Evolutionary conservation across 805 yeast genomes (phyloP).

Genomic region (Yamadazyma phyllophila): DNA sequence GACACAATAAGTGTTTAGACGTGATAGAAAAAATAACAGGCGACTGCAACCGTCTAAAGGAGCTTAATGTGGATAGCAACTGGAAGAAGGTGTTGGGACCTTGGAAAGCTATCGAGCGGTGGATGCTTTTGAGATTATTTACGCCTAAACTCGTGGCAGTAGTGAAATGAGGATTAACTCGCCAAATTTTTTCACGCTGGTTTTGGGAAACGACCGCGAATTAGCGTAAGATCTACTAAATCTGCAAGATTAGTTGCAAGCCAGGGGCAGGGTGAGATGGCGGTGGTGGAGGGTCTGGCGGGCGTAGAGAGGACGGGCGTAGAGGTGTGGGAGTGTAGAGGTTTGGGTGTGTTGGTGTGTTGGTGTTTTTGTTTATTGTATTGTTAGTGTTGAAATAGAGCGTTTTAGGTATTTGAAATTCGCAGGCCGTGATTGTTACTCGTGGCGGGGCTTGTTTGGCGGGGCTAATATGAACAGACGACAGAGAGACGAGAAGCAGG

Average conservation of each 20-base stretch:
- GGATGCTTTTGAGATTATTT: too few relatives aligned
- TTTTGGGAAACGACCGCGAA: neutral
- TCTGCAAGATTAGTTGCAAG: neutral
- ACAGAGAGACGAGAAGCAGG: too few relatives aligned
- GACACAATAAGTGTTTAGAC: neutral
- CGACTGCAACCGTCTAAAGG: too few relatives aligned
- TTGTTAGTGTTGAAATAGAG: neutral
- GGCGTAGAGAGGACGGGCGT: neutral
- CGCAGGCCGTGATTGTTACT: neutral
- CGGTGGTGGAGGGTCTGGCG: neutral
- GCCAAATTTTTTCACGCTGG: neutral
- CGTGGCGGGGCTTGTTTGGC: neutral
- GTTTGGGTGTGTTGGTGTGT: neutral
- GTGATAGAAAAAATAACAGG: neutral
- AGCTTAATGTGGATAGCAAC: neutral
- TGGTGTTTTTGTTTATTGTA: neutral
- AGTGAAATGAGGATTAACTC: neutral
- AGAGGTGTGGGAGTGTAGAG: neutral
- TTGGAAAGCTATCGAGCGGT: too few relatives aligned
- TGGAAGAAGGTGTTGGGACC: neutral
- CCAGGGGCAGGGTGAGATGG: too few relatives aligned
- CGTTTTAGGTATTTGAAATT: neutral
- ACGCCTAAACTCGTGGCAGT: neutral
- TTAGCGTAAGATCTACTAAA: neutral
- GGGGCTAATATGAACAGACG: too few relatives aligned